phyloP scores from a whole-genome alignment of 371 early-diverging fungal species.

The Rhizomucor miehei region DNA sequence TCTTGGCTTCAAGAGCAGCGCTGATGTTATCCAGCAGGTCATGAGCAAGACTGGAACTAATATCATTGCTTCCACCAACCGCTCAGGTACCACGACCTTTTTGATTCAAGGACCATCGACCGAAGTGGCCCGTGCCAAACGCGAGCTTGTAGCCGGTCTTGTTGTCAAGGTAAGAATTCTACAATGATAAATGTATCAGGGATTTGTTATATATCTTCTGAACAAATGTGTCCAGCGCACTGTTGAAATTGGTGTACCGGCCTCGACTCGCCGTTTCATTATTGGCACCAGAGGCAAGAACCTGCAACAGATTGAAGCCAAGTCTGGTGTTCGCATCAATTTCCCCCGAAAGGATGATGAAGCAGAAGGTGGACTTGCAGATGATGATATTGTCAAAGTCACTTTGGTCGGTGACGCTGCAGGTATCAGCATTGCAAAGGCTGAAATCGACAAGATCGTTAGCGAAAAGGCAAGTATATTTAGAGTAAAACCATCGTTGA shows the following conservation, averaged over 20 bases:
- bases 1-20: slow-evolving; percentile 56
- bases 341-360: slow-evolving; percentile 61
- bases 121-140: slow-evolving; percentile 77
- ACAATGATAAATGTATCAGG: neutral
- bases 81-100: slow-evolving; percentile 77
- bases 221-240: slow-evolving; percentile 29
- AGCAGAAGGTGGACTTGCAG: slow-evolving; percentile 52
- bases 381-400: slow-evolving; percentile 59
- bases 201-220: neutral
- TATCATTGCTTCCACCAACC: slow-evolving; percentile 85
- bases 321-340: slow-evolving; percentile 77
- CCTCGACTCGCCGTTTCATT: slow-evolving; percentile 76
- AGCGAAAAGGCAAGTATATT: slow-evolving; percentile 58
- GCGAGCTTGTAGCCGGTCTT: slow-evolving; percentile 71
- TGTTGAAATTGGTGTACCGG: slow-evolving; percentile 71
- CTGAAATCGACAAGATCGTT: slow-evolving; percentile 82
- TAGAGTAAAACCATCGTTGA: neutral
- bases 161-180: slow-evolving; percentile 66
- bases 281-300: slow-evolving; percentile 85
- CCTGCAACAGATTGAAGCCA: slow-evolving; percentile 69
- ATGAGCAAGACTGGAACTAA: slow-evolving; percentile 71
- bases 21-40: slow-evolving; percentile 73
- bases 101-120: slow-evolving; percentile 80
- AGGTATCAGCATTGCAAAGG: slow-evolving; percentile 83
- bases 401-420: slow-evolving; percentile 83